Evolutionary conservation across 2,329 filamentous ascomycete genomes (phyloP), one percentile per base, ranked within the genome.

Genomic region (Pseudonectria foliicola): DNA sequence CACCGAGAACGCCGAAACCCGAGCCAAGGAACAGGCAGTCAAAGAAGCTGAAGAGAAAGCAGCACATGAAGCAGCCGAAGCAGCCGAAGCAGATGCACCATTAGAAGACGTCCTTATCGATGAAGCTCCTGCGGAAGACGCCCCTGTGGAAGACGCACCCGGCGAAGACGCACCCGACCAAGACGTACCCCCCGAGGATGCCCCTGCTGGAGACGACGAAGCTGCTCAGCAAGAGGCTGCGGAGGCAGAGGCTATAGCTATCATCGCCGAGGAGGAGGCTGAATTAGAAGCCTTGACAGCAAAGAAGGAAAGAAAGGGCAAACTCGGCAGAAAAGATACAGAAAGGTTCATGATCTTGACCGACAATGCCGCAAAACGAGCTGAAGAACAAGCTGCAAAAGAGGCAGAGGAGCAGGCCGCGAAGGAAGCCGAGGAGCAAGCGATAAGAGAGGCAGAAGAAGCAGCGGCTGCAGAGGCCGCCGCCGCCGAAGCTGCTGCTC

Each of bases 401-500:
- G 31, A 21, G 15, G 39, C 27, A 10, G 33, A 54, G 4, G 54
- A 52, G 15, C 40, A 45, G 23, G 48, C 46, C 10, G 54, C 53
- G 10, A 50, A 40, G n/a, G 50, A 60, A 29, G 48, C 55, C 6
- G 59, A 61, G 37, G 49, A 59, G 25, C 31, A 45, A 37, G 49
- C 38, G 29, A 38, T 37, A 11, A 31, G 33, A 15, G 45, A 52
- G 26, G 52, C 48, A 4, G 55, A 61, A 35, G 53, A 59, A 31
- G 59, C 57, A 21, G 48, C 47, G 10, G 51, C 50, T 28, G 51
- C 47, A 6, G 45, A 46, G 31, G 33, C 33, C 6, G 29, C 35
- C 16, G 34, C 31, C 21, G 43, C 42, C 14, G 45, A 49, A 25
- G 40, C 44, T 24, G 45, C 42, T n/a, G 40, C 40, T 3, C 46